Percentiles rank a stretch among this genome's conserved stretches.
phyloP scores from a whole-genome alignment of 1,284 basidiomycete species.

The Uromyces viciae-fabae region DNA sequence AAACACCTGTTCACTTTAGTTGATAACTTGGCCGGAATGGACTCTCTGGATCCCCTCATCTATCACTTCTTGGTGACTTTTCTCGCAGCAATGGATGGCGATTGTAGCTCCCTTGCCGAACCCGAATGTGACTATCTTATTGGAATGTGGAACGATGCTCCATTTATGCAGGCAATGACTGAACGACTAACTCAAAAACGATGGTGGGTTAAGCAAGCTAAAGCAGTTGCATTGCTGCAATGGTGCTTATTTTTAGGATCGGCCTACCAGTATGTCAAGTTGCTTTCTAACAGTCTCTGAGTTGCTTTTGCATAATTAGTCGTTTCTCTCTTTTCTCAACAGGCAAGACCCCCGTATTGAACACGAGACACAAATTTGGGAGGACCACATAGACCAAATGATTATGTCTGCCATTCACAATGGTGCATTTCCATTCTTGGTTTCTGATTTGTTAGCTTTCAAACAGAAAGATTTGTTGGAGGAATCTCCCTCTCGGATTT shows the following conservation, averaged over 20 bases:
- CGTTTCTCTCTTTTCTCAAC: constrained; percentile 59
- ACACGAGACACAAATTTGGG: constrained; percentile 63
- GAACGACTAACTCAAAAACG: constrained; percentile 31
- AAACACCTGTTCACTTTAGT: constrained; percentile 21
- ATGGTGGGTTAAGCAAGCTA: constrained; percentile 42
- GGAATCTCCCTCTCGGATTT: constrained; percentile 47
- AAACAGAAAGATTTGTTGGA: constrained; percentile 51
- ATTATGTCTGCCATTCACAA: constrained; percentile 63
- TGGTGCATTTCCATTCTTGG: constrained; percentile 75
- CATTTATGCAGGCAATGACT: constrained; percentile 35
- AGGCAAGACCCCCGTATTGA: constrained; percentile 65
- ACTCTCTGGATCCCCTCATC: constrained; percentile 39
- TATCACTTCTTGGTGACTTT: constrained; percentile 44
- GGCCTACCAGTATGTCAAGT: constrained; percentile 41
- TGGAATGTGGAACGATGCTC: constrained; percentile 28
- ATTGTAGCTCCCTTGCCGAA: constrained; percentile 29
- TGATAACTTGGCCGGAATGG: constrained; percentile 36
- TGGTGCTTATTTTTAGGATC: constrained; percentile 43
- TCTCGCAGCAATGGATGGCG: constrained; percentile 36
- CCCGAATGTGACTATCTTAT: constrained; percentile 23
- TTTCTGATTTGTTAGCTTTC: constrained; percentile 54
- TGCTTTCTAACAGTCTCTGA: neutral
- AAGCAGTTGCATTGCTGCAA: constrained; percentile 44
- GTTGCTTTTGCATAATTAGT: neutral
- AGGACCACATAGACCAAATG: constrained; percentile 73